Conservation (phyloP, 148 eudicot genomes). For the Chenopodium suecicum region DNA sequence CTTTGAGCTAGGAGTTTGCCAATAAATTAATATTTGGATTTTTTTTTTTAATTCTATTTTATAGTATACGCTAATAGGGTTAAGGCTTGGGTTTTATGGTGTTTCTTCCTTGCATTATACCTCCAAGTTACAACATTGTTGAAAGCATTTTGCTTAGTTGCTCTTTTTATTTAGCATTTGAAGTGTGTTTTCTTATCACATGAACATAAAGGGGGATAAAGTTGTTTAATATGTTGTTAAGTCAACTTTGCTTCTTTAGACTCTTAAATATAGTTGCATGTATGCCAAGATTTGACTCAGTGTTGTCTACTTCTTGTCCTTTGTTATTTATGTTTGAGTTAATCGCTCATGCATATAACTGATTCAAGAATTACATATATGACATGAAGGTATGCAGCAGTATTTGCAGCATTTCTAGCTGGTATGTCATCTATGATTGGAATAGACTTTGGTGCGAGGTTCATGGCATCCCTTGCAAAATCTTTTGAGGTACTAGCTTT, state of each 20-base stretch:
- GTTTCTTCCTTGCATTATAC: neutral
- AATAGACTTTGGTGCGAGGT: conserved; percentile 93
- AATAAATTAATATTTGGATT: neutral
- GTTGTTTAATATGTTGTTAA: neutral
- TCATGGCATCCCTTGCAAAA: conserved; percentile 76
- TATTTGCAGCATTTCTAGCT: conserved; percentile 89
- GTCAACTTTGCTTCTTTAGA: neutral
- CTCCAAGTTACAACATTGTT: neutral
- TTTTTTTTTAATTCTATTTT: neutral
- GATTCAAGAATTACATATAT: conserved; percentile 23
- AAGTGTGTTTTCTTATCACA: neutral
- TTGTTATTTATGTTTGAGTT: neutral
- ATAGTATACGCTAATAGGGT: neutral
- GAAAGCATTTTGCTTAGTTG: neutral
- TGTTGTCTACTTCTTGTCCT: neutral
- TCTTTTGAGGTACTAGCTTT: conserved; percentile 63
- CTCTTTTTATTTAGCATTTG: neutral
- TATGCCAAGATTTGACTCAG: neutral
- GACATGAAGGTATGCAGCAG: conserved; percentile 76
- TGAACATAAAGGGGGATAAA: neutral
- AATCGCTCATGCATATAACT: neutral
- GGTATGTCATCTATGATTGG: conserved; percentile 87
- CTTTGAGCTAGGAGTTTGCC: neutral
- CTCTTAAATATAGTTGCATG: neutral
- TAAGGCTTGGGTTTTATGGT: neutral